Percentiles rank a stretch among this genome's conserved stretches.
These are phyloP conservation scores for Eucalyptus marginata DNA, from an alignment of 345 rosid species.

Conservation along the genomic window DNA sequence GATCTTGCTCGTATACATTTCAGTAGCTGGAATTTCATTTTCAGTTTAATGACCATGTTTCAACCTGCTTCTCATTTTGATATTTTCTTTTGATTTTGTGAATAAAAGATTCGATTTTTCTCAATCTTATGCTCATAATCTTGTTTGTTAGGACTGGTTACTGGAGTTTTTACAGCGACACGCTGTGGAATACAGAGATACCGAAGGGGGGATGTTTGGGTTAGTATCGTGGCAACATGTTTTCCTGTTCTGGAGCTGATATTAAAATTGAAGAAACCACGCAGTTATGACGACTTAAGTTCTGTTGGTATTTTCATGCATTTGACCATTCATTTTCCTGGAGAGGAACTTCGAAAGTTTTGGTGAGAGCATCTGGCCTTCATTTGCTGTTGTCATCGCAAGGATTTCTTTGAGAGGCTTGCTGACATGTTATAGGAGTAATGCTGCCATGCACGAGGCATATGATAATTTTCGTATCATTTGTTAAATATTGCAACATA, in stretches of 20 bases:
- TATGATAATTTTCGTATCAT: not conserved
- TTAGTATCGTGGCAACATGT: slow-evolving; percentile 12
- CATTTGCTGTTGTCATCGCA: not conserved
- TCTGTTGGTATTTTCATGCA: not conserved
- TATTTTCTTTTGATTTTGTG: not conserved
- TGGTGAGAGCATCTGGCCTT: not conserved
- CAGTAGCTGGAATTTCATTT: not conserved
- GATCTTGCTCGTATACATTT: not conserved
- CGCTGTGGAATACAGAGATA: slow-evolving; percentile 55
- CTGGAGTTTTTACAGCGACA: slow-evolving; percentile 52
- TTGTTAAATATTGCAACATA: not conserved
- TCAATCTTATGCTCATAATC: not conserved
- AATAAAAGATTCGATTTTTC: not conserved
- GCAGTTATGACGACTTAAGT: not conserved
- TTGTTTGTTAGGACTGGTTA: slow-evolving; percentile 44
- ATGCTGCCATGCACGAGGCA: not conserved
- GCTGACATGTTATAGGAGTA: not conserved
- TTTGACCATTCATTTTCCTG: not conserved
- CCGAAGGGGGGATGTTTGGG: slow-evolving; percentile 58
- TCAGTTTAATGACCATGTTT: not conserved
- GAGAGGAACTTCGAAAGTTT: not conserved
- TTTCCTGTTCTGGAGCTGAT: not conserved
- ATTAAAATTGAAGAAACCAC: not conserved
- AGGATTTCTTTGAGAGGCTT: not conserved
- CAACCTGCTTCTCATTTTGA: not conserved